Evolutionary conservation across 805 yeast species (phyloP).

Genomic region (Myxozyma geophila): DNA sequence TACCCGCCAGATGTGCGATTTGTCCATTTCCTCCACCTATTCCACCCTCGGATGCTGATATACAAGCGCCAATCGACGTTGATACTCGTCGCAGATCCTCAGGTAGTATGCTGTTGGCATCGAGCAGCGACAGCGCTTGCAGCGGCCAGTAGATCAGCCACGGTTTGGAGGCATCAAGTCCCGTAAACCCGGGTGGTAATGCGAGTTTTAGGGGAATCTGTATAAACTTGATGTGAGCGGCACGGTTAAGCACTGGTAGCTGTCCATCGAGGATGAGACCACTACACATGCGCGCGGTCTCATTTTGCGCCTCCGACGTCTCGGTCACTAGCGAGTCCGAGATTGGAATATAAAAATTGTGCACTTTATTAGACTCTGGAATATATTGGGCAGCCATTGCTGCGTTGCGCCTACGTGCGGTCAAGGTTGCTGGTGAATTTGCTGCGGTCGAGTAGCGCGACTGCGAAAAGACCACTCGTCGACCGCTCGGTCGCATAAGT

Average conservation of each 20-base stretch:
- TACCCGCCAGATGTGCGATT: slow-evolving; percentile 79
- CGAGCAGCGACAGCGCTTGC: slow-evolving; percentile 56
- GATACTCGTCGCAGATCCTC: slow-evolving; percentile 35
- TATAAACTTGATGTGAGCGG: slow-evolving; percentile 16
- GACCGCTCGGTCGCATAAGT: slow-evolving; percentile 7
- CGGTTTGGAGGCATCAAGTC: slow-evolving; percentile 85
- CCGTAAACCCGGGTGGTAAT: slow-evolving; percentile 57
- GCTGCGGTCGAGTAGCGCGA: slow-evolving; percentile 9
- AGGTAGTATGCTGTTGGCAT: neutral
- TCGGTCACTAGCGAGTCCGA: slow-evolving; percentile 23
- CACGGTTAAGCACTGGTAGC: slow-evolving; percentile 15
- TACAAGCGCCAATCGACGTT: slow-evolving; percentile 45
- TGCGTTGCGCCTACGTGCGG: slow-evolving; percentile 8
- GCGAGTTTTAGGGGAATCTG: slow-evolving; percentile 28
- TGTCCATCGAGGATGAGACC: slow-evolving; percentile 18
- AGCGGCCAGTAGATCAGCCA: slow-evolving; percentile 89
- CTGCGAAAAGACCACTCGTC: slow-evolving; percentile 14
- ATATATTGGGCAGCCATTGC: slow-evolving; percentile 3
- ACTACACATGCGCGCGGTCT: slow-evolving; percentile 22
- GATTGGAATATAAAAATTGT: slow-evolving; percentile 11
- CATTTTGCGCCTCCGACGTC: slow-evolving; percentile 27
- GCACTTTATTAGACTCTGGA: slow-evolving; percentile 21
- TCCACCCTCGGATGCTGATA: slow-evolving; percentile 56
- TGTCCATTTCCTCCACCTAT: slow-evolving; percentile 88
- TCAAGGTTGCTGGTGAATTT: neutral